Conservation (phyloP, 331 rosid species). For the Quercus tomentella region DNA sequence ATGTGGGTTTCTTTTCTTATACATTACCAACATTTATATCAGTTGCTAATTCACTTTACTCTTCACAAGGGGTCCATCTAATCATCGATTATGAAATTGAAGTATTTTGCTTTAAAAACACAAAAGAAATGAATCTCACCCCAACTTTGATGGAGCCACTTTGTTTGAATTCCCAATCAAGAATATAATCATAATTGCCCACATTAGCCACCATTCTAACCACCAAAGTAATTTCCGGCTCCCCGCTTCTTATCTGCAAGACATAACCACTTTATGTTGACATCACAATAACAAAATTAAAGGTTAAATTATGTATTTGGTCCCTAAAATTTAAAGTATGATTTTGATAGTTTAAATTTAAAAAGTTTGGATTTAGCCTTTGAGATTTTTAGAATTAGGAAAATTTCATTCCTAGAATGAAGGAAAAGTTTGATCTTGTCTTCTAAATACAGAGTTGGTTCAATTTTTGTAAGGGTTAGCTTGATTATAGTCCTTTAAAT, state of each 20-base stretch:
- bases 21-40: no score
- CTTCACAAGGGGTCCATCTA: neutral
- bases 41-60: neutral
- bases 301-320: no score
- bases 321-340: no score
- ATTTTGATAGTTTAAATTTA: no score
- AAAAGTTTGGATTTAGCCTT: no score
- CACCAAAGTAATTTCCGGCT: slow-evolving; percentile 57
- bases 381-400: no score
- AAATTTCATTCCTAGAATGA: no score
- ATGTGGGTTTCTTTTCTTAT: no score
- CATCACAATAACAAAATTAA: neutral
- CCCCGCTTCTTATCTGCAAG: slow-evolving; percentile 71
- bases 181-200: slow-evolving; percentile 85
- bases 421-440: no score
- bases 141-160: slow-evolving; percentile 83
- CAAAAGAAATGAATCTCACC: slow-evolving; percentile 31
- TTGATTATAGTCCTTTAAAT: no score
- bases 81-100: neutral
- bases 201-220: slow-evolving; percentile 84
- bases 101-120: neutral
- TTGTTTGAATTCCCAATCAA: slow-evolving; percentile 80
- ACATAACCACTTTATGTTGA: neutral
- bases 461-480: no score
- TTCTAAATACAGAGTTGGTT: no score